Evolutionary conservation across 768 basidiomycete genomes (phyloP).

Genomic region (Pleurotus pulmonarius): DNA sequence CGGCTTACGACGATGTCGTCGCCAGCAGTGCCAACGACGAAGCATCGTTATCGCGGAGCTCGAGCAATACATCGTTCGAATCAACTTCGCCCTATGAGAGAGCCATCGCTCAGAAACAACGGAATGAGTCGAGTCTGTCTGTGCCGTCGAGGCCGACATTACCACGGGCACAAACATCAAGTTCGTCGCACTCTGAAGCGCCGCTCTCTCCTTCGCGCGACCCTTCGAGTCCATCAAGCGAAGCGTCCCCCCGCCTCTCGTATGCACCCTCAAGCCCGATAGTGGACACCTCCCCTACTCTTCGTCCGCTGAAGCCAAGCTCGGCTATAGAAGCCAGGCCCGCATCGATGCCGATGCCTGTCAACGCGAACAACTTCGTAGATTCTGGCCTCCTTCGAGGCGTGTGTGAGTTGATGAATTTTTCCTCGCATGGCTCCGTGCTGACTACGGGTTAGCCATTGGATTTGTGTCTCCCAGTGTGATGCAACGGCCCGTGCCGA

Average conservation of each 20-base stretch:
- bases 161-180: neutral
- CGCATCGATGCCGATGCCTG: neutral
- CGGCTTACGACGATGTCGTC: conserved; percentile 1
- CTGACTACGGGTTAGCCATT: conserved; percentile 44
- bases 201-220: neutral
- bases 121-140: neutral
- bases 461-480: conserved; percentile 63
- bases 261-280: neutral
- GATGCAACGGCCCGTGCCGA: conserved; percentile 37
- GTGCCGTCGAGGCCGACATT: neutral
- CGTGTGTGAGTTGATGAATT: conserved; percentile 49
- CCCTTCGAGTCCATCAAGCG: neutral
- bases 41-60: neutral
- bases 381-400: conserved; percentile 56
- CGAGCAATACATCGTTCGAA: neutral
- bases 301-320: neutral
- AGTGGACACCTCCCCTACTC: neutral
- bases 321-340: neutral
- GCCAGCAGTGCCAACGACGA: neutral
- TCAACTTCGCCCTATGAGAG: neutral
- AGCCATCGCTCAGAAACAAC: neutral
- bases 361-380: conserved; percentile 49
- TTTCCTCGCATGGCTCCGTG: neutral
- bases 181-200: neutral
- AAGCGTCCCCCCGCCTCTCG: neutral